Percentiles rank a stretch among this genome's conserved stretches.
These are phyloP conservation scores for Colletotrichum salicis DNA, from an alignment of 2,329 filamentous ascomycete species.

Conservation along the genomic window DNA sequence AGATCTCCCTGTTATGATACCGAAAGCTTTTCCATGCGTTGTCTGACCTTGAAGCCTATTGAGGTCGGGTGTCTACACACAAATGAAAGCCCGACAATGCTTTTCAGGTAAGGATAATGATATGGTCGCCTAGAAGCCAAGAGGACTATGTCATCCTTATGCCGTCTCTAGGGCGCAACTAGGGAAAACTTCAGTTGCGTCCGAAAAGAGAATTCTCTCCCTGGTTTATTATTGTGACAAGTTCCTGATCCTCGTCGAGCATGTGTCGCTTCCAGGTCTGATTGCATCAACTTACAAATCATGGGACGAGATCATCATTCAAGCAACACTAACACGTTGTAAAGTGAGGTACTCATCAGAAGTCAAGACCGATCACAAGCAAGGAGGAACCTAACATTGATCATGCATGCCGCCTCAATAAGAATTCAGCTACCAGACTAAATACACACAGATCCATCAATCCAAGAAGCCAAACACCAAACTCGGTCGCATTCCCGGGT, in stretches of 20 bases:
- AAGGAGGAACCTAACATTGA: not conserved
- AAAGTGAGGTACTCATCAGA: not conserved
- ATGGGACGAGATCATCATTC: not conserved
- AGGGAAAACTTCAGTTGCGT: not conserved
- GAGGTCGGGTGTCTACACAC: not conserved
- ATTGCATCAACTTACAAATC: not conserved
- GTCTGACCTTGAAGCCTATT: not conserved
- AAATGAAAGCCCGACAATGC: not conserved
- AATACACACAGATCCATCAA: not conserved
- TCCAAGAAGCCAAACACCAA: not conserved
- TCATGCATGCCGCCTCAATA: not conserved
- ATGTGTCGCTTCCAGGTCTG: not conserved
- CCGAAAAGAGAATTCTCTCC: no score
- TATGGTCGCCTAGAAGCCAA: not conserved
- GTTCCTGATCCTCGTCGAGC: not conserved
- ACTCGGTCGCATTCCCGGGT: not conserved
- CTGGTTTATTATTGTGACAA: not conserved
- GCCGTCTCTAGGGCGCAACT: not conserved
- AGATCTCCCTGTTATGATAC: not conserved
- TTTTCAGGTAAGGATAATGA: not conserved
- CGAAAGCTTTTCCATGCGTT: not conserved
- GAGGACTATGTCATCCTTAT: not conserved
- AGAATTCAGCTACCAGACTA: not conserved
- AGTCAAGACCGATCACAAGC: not conserved
- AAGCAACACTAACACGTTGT: not conserved